Evolutionary conservation across 1,284 basidiomycete genomes (phyloP).

Genomic region (Calocybe gambosa): DNA sequence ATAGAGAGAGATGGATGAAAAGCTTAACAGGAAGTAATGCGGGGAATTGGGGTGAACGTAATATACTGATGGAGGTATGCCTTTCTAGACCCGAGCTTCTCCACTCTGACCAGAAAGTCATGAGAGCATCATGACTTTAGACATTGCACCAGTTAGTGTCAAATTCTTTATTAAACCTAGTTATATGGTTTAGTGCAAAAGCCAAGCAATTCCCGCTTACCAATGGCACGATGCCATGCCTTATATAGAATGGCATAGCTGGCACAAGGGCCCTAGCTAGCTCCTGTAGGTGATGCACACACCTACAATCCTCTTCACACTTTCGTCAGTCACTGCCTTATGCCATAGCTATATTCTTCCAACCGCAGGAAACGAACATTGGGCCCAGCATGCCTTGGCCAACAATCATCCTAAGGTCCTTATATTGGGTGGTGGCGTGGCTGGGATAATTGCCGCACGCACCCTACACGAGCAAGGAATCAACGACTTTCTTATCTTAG

Average conservation of each 20-base stretch:
- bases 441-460: constrained; percentile 62
- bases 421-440: constrained; percentile 54
- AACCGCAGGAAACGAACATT: neutral
- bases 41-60: no score
- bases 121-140: no score
- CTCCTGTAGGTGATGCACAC: neutral
- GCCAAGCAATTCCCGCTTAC: neutral
- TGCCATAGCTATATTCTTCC: neutral
- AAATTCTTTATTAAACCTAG: no score
- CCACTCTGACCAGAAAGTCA: no score
- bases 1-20: no score
- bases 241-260: neutral
- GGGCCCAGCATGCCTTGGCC: neutral
- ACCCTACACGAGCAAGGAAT: constrained; percentile 53
- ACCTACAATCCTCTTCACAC: neutral
- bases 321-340: neutral
- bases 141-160: no score
- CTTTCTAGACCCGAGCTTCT: no score
- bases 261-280: neutral
- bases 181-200: neutral
- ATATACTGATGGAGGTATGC: no score
- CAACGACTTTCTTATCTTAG: constrained; percentile 55
- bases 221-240: neutral
- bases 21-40: no score
- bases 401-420: constrained; percentile 20